Evolutionary conservation across 805 yeast species (phyloP), one percentile per base, ranked within the genome.

Genomic region (Torulaspora microellipsoides): DNA sequence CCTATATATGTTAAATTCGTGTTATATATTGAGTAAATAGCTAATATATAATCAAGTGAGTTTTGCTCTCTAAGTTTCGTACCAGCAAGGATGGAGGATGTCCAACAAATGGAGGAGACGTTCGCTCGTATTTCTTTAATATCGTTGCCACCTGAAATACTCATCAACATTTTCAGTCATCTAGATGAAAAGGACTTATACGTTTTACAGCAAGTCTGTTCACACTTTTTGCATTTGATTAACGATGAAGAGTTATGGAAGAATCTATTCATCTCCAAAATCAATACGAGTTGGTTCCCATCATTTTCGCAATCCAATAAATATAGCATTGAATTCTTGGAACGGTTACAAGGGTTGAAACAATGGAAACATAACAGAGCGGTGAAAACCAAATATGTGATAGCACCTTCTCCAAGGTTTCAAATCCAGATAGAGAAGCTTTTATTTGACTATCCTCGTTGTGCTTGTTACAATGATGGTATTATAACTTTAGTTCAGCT

Each of bases 241-340:
- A 62, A 61, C 40, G 68, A 70, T 49, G 69, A 69, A 34, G 75
- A 70, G 45, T 51, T 70, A 8, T 70, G 74, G 75, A 69, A 68
- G 48, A 62, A 60, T 41, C 51, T 69, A 30, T 67, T 70, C 43
- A 47, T 55, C 10, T 51, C 64, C 20, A 58, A 53, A 15, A 60
- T 59, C 35, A 47, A 56, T 11, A 56, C 66, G 0, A 49, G 53
- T 15, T 41, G 48, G 17, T 70, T 70, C 54, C 71, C 73, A 20
- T 67, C 73, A 0, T 52, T 62, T 27, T 58, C 72, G 2, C 53
- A 56, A n/a, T 63, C 71, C 0, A 32, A 35, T 11, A 59, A 58
- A 40, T 70, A 55, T 45, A 65, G 67, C 40, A 56, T 55, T 0
- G 75, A 70, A 51, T 55, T 62, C 32, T 49, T 63, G 23, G 54